Percentiles rank a stretch among this genome's conserved stretches.
These are phyloP conservation scores for Carnegiea gigantea DNA, from an alignment of 179 eudicot species.

Conservation along the genomic window DNA sequence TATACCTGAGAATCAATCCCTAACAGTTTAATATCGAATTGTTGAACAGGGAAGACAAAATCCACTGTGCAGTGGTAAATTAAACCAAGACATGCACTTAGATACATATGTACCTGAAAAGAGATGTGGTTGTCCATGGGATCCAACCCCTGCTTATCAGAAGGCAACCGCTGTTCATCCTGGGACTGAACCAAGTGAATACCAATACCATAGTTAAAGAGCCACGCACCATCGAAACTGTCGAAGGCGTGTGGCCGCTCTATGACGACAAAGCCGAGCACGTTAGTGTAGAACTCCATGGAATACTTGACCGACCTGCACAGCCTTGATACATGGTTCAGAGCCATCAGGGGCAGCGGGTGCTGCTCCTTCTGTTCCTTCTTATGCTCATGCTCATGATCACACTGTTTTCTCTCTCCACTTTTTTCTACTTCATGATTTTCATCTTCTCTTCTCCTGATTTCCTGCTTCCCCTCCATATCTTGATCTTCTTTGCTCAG, in stretches of 20 bases:
- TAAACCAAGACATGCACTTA: too few species aligned
- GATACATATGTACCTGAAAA: conserved; percentile 43
- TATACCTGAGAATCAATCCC: too few species aligned
- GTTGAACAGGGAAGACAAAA: too few species aligned
- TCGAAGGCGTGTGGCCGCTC: conserved; percentile 62
- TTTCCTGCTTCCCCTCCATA: conserved; percentile 5
- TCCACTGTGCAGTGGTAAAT: too few species aligned
- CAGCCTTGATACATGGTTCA: conserved; percentile 65
- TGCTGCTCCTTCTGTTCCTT: conserved; percentile 12
- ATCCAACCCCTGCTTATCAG: conserved; percentile 38
- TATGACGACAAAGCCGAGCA: conserved; percentile 56
- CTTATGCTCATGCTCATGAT: not conserved
- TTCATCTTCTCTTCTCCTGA: not conserved
- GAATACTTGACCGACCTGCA: conserved; percentile 42
- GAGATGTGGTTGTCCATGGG: conserved; percentile 83
- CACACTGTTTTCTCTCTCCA: not conserved
- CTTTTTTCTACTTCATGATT: not conserved
- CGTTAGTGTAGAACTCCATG: conserved; percentile 56
- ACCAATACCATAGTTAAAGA: conserved; percentile 72
- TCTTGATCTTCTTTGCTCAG: not conserved
- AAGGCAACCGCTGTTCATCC: conserved; percentile 50
- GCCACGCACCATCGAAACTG: conserved; percentile 72
- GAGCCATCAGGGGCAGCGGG: conserved; percentile 44
- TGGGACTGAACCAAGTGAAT: conserved; percentile 60
- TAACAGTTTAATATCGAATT: too few species aligned